Base-by-base conservation (phyloP, 148 eudicot species). In the Silene latifolia region DNA sequence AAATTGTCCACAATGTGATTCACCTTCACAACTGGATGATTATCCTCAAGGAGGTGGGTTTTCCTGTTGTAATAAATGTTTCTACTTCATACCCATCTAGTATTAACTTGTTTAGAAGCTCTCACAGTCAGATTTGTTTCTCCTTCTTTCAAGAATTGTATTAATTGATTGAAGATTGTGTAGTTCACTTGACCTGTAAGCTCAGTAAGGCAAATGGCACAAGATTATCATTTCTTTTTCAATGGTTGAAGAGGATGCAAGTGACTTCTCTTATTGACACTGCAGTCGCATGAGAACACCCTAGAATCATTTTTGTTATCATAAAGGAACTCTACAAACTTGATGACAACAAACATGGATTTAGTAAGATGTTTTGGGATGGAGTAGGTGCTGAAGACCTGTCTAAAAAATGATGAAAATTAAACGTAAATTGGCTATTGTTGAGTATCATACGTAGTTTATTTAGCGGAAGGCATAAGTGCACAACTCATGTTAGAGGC, bases 1-100 rank as follows among this genome's bases (percentile, higher is more conserved):
- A 96, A 23, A 60, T 87, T 97, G 90, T 84, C 98, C 97, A 73
- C 98, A 87, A 65, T 90, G 97, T 71, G 98, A 91, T 79, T 85
- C 82, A 13, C 92, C 96, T 67, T 69, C 86, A 11, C 97, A 91
- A 8, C 87, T 91, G 39, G 39, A 85, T 79, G 91, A 91, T 65
- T 94, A 91, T 88, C 89, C 90, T 67, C 44, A 8, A 5, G 75
- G 77, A 78, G 98, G 98, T 87, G 73, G 71, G 75, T 74, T 77
- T 72, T 57, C 59, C 21, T 68, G 8, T 63, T 77, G 17, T 60
- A 12, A 23, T 59, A 5, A 58, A 9, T 72, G 0, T 63, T 19
- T 61, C 21, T 61, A 27, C 44, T 39, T 39, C 6, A 7, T 39
- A 39, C 44, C 8, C 9, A 39, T 39, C 44, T 39, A 39, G 44